Evolutionary conservation across 352 stramenopile species (phyloP).

Genomic region (Phytopythium delawarense): DNA sequence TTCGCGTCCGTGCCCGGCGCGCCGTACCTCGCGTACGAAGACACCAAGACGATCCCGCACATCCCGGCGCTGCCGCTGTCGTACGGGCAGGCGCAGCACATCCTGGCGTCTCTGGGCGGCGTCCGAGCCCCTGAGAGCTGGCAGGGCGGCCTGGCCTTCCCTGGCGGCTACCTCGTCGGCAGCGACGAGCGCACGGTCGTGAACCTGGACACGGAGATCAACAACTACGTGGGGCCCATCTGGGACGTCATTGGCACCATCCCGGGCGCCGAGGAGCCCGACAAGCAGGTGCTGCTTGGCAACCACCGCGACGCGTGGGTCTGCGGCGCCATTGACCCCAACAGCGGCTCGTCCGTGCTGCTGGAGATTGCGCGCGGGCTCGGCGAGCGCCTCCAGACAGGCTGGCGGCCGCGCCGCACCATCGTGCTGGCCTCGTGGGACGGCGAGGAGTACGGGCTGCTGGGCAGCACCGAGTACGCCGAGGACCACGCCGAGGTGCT

Average conservation of each 20-base stretch:
- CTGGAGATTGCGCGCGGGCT: constrained; percentile 74
- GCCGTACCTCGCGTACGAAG: constrained; percentile 33
- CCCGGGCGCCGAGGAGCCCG: constrained; percentile 34
- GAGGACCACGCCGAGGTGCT: constrained; percentile 57
- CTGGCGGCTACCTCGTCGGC: constrained; percentile 56
- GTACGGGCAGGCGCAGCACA: constrained; percentile 67
- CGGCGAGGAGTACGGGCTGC: constrained; percentile 73
- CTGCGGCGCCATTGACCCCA: constrained; percentile 81
- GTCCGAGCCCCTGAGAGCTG: constrained; percentile 39
- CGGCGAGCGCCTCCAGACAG: constrained; percentile 42
- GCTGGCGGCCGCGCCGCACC: constrained; percentile 60
- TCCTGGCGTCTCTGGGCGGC: constrained; percentile 58
- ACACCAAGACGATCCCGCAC: constrained; percentile 54
- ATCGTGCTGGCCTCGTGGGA: constrained; percentile 76
- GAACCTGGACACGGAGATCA: constrained; percentile 55
- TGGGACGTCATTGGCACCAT: constrained; percentile 88
- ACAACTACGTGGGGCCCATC: constrained; percentile 69
- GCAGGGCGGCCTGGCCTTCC: constrained; percentile 47
- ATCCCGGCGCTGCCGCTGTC: constrained; percentile 58
- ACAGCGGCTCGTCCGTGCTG: constrained; percentile 70
- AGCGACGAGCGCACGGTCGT: constrained; percentile 39
- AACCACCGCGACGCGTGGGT: constrained; percentile 91
- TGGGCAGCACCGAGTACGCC: constrained; percentile 82
- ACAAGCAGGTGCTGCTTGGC: constrained; percentile 69
- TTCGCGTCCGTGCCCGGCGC: constrained; percentile 36